phyloP scores from a whole-genome alignment of 805 yeast species.

The Saturnispora diversa region DNA sequence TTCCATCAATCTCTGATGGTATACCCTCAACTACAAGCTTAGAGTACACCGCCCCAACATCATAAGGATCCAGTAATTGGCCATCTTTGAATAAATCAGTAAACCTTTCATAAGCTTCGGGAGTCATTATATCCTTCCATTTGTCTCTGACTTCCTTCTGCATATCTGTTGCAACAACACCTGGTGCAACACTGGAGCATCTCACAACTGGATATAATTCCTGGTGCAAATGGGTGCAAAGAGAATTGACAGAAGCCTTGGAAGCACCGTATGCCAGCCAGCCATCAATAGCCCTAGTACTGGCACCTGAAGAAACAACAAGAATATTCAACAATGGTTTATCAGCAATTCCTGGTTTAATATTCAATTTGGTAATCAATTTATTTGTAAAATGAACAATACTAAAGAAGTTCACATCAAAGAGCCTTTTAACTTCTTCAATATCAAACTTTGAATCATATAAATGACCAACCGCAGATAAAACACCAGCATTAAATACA shows the following conservation, averaged over 20 bases:
- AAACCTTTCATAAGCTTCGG: constrained; percentile 53
- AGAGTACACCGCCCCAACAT: constrained; percentile 66
- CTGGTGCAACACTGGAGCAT: constrained; percentile 79
- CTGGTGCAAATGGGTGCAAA: constrained; percentile 54
- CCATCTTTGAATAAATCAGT: constrained; percentile 49
- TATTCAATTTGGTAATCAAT: constrained; percentile 38
- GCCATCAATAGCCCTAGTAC: constrained; percentile 52
- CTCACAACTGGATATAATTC: constrained; percentile 55
- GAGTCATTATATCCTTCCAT: constrained; percentile 53
- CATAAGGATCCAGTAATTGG: constrained; percentile 55
- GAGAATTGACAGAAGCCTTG: constrained; percentile 83
- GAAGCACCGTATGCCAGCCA: constrained; percentile 93
- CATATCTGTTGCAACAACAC: constrained; percentile 90
- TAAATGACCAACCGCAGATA: constrained; percentile 64
- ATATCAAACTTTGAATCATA: constrained; percentile 41
- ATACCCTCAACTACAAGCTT: constrained; percentile 58
- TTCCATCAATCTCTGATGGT: constrained; percentile 51
- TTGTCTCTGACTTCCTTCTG: constrained; percentile 68
- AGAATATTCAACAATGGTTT: constrained; percentile 28
- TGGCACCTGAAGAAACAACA: constrained; percentile 88
- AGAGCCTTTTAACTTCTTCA: constrained; percentile 52
- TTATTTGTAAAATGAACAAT: constrained; percentile 50
- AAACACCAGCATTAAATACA: constrained; percentile 73
- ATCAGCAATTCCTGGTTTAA: constrained; percentile 35
- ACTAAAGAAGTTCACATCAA: constrained; percentile 73